Base-by-base conservation (phyloP, 164 flowering plant genomes). In the Taxillus chinensis region DNA sequence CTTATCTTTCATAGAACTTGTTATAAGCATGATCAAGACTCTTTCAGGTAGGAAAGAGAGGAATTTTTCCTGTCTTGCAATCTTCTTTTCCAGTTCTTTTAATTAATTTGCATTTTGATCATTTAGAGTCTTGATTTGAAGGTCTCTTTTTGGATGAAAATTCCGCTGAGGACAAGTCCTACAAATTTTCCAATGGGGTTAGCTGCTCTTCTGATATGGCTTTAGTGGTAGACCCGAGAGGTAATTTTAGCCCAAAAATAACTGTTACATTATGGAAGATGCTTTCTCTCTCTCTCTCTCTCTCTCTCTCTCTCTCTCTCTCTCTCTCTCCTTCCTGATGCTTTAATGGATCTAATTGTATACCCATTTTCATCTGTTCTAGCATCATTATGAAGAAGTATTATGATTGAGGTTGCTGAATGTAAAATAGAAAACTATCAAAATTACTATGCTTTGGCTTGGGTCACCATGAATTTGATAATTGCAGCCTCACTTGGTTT, bases 11-110 rank as follows among this genome's bases (percentile, higher is more conserved):
- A 74, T 74, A 17, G 75, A 82, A 60, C 81, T 87, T 13, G 65
- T 90, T 53, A 65, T 93, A 62, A 78, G 79, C 71, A 62, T 77
- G 69, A 83, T 86, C 67, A 86, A 81, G 76, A 84, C 83, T 71
- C 86, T 93, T 41, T 93, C 99, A 75, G 92, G 99, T 93, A 49
- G 14, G 10, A 9, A 10, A 49, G 27, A 27, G 14, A 10, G 10
- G 10, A 9, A 9, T 7, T 55, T 55, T 7, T 27, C 61, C 37
- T 71, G 39, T 60, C 42, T 60, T 40, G 11, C 45, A 41, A 45
- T 41, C 13, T 46, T 3, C 10, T 51, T 27, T 27, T 27, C 27
- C 27, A 27, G 27, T 27, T 0, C 27, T 27, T 27, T 27, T 27
- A 27, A 27, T 53, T 53, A 48, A n/a, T 54, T 62, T 58, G 41